Base-by-base conservation (phyloP, 768 basidiomycete genomes). In the Porpolomopsis calyptriformis region DNA sequence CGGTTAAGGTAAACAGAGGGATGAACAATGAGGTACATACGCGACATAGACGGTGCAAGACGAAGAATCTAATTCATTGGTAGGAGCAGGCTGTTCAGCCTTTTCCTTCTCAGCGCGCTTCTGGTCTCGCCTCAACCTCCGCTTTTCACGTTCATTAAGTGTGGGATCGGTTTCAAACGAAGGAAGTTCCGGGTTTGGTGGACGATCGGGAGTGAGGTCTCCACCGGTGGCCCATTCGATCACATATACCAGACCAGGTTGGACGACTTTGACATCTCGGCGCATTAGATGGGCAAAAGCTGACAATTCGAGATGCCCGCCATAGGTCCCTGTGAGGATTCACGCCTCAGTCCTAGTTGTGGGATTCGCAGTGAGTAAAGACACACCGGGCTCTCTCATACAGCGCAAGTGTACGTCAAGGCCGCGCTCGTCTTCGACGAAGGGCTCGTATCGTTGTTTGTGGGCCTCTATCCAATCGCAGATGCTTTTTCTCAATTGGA, bases 301-400 rank as follows among this genome's bases (percentile, higher is more conserved):
- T 14, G 84, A 85, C n/a, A 96, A 71, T 61, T 96, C 92, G 56
- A 96, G 77, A 62, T 96, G 89, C 1, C 90, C 90, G 34, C 91
- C 92, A 50, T 93, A 94, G 1, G 91, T 93, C 23, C 86, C 84
- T 47, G 49, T 36, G 40, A 33, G 42, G 25, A 40, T 31, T 40
- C 23, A 45, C 16, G 19, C 20, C 10, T 26, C 40, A 40, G 20
- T n/a, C 41, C 29, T 27, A 40, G 45, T 29, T 19, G 45, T 39
- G 19, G 18, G 38, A 33, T 49, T 50, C 40, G 48, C 29, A 47
- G 40, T 35, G 41, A 35, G 38, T 34, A 37, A 48, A 8, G 11
- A 46, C 29, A 66, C 76, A 82, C 85, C 85, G 55, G 77, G 78
- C 65, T 84, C 76, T 37, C 84, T 65, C 90, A 93, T 92, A 52